phyloP scores from a whole-genome alignment of 176 grass and related monocot species.

The Oryza longistaminata region DNA sequence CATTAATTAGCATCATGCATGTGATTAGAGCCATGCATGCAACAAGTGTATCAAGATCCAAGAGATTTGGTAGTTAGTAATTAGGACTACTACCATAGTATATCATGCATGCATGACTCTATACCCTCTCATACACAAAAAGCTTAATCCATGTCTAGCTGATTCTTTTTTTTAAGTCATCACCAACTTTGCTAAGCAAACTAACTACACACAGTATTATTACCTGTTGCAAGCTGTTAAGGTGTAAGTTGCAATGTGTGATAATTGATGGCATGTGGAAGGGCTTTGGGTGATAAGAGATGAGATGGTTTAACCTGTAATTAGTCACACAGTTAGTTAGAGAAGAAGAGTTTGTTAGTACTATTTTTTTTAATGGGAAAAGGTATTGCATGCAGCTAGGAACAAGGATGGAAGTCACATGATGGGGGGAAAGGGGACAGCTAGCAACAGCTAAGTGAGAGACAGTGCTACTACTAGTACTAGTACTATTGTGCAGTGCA shows the following conservation, averaged over 20 bases:
- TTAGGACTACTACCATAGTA: not conserved
- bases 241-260: not conserved
- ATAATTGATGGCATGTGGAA: not conserved
- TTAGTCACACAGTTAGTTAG: not conserved
- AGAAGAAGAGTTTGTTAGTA: not conserved
- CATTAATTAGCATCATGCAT: slow-evolving; percentile 39
- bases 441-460: slow-evolving; percentile 88
- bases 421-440: slow-evolving; percentile 59
- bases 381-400: slow-evolving; percentile 23
- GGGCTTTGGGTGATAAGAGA: not conserved
- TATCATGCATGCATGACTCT: not conserved
- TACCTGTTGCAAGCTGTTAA: too few relatives aligned
- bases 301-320: not conserved
- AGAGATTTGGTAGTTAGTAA: slow-evolving; percentile 43
- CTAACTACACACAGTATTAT: not conserved
- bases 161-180: not conserved
- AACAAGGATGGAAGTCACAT: slow-evolving; percentile 70
- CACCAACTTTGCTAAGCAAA: not conserved
- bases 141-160: not conserved
- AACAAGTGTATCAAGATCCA: slow-evolving; percentile 37
- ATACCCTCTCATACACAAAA: too few relatives aligned
- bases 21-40: slow-evolving; percentile 29
- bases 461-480: not conserved
- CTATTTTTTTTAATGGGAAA: not conserved
- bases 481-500: not conserved